These are phyloP conservation scores for Ceratocystis ficicola DNA, from an alignment of 2,329 filamentous ascomycete species.

Conservation along the genomic window DNA sequence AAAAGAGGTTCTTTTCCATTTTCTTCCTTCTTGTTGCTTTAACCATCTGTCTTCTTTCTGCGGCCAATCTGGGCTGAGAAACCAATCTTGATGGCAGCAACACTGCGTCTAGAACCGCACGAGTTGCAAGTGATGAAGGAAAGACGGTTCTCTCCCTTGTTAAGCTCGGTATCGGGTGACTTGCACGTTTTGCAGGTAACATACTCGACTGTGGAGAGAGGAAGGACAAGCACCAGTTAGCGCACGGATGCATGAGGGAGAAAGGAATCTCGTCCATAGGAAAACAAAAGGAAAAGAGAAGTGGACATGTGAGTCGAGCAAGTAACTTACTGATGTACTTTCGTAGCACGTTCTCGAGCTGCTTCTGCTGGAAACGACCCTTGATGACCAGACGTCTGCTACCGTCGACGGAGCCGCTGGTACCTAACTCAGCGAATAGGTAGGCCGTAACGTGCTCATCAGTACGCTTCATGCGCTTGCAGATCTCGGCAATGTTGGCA, in stretches of 20 bases:
- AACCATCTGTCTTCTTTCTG: slow-evolving; percentile 87
- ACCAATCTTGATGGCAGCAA: slow-evolving; percentile 98
- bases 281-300: background rate
- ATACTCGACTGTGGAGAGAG: slow-evolving; percentile 58
- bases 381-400: slow-evolving; percentile 92
- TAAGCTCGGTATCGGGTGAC: slow-evolving; percentile 86
- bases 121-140: slow-evolving; percentile 96
- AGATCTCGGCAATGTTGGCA: slow-evolving; percentile 96
- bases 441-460: slow-evolving; percentile 97
- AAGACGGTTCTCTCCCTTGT: slow-evolving; percentile 97
- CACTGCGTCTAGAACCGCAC: slow-evolving; percentile 69
- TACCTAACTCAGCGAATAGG: slow-evolving; percentile 95
- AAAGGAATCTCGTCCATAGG: background rate
- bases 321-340: slow-evolving; percentile 72
- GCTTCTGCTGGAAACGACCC: slow-evolving; percentile 98
- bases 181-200: slow-evolving; percentile 98
- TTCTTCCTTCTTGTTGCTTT: slow-evolving; percentile 31
- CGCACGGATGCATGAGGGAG: background rate
- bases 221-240: background rate
- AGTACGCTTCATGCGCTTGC: slow-evolving; percentile 97
- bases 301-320: background rate
- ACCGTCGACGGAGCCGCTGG: slow-evolving; percentile 88
- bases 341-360: slow-evolving; percentile 92
- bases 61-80: slow-evolving; percentile 99
- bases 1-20: slow-evolving; percentile 12